Evolutionary conservation across 352 stramenopile genomes (phyloP).

Genomic region (Phytophthora fragariaefolia): DNA sequence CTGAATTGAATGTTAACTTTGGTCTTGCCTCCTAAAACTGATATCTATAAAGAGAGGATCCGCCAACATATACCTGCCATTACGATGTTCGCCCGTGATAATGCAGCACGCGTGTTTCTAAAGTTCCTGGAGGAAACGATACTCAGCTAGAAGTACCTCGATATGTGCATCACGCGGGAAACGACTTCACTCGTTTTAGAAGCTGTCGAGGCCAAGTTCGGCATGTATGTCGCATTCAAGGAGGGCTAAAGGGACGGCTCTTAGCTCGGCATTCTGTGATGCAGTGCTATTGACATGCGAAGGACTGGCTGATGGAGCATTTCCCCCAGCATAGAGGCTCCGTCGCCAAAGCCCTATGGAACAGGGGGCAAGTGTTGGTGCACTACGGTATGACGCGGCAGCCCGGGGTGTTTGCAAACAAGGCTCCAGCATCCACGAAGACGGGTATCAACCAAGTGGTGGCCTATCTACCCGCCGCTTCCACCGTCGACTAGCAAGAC

Average conservation of each 20-base stretch:
- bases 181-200: constrained; percentile 7
- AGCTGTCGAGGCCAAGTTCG: constrained; percentile 34
- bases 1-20: no score
- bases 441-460: constrained; percentile 10
- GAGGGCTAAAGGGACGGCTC: constrained; percentile 10
- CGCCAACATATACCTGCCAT: no score
- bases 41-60: no score
- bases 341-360: constrained; percentile 16
- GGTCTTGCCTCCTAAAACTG: no score
- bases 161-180: no score
- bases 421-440: constrained; percentile 14
- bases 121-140: no score
- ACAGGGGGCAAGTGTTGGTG: constrained; percentile 21
- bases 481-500: constrained; percentile 19
- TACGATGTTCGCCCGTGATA: no score
- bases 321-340: constrained; percentile 10
- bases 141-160: no score
- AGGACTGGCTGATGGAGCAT: constrained; percentile 26
- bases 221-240: constrained; percentile 30
- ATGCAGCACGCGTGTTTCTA: no score
- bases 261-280: constrained; percentile 22
- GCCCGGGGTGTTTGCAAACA: constrained; percentile 7
- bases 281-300: constrained; percentile 29
- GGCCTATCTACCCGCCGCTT: constrained; percentile 7
- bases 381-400: constrained; percentile 16